Conservation (phyloP, 495 filamentous ascomycete genomes). For the Hamigera avellanea region DNA sequence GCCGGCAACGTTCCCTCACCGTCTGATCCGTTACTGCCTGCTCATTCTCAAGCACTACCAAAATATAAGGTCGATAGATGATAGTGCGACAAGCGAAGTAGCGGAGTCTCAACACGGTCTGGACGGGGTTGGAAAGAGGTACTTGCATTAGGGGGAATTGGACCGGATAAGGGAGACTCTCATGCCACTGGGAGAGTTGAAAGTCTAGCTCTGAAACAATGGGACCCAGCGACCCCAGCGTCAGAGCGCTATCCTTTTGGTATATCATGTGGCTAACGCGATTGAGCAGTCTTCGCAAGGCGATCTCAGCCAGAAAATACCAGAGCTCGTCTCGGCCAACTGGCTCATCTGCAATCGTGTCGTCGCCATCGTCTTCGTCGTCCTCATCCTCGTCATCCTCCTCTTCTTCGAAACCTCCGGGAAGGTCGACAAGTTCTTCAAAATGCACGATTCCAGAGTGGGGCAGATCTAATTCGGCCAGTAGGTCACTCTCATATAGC, state of each 20-base stretch:
- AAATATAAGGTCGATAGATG: constrained; percentile 73
- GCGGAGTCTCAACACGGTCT: constrained; percentile 65
- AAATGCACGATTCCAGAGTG: constrained; percentile 73
- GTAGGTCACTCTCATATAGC: constrained; percentile 68
- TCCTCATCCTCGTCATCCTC: constrained; percentile 41
- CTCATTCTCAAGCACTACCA: constrained; percentile 70
- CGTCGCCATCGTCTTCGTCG: constrained; percentile 4
- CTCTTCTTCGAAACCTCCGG: constrained; percentile 59
- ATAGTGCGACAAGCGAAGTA: constrained; percentile 80
- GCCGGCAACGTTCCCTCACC: constrained; percentile 66
- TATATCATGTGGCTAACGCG: constrained; percentile 74
- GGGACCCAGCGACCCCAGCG: constrained; percentile 58
- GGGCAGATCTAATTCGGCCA: constrained; percentile 70
- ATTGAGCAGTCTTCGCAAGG: constrained; percentile 63
- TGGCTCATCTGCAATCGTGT: constrained; percentile 4
- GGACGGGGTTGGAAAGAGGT: constrained; percentile 57
- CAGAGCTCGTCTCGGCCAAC: constrained; percentile 65
- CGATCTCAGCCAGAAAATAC: constrained; percentile 78
- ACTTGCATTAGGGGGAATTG: constrained; percentile 60
- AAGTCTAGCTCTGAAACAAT: constrained; percentile 71
- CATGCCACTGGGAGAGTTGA: constrained; percentile 77
- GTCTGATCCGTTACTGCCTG: constrained; percentile 52
- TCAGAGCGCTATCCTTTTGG: constrained; percentile 56
- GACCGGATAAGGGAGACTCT: constrained; percentile 57
- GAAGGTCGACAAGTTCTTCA: constrained; percentile 69